Base-by-base conservation (phyloP, 2,329 filamentous ascomycete genomes). In the Aspergillus quadrilineatus region DNA sequence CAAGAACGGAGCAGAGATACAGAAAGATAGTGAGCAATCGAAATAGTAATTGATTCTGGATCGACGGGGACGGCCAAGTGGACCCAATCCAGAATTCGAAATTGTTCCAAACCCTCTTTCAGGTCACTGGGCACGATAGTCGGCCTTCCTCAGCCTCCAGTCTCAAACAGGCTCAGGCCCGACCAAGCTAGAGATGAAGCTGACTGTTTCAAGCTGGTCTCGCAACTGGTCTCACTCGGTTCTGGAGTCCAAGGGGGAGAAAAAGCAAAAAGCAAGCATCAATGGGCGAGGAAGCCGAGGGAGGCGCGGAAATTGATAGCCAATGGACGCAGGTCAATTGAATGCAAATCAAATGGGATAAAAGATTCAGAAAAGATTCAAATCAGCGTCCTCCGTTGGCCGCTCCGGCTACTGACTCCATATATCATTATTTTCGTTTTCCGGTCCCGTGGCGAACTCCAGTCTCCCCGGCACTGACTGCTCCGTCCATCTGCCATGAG, bases 291-390 rank as follows among this genome's bases (percentile, higher is more conserved):
- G 36, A 34, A 57, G 10, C 50, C 56, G 56, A 58, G 59, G 50
- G 56, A 58, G 53, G 56, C 59, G 59, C 59, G 50, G 42, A 50
- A 53, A 59, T 37, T 42, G 29, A 54, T 39, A 54, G 10, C 45
- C 43, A 45, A 32, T 45, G n/a, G 26, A n/a, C 8, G 26, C 26
- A 15, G 26, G 26, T 9, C 5, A 10, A 10, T 5, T 10, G 26
- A 43, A 43, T 43, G 42, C 34, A 53, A 53, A 53, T 50, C 50
- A 59, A 56, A 50, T 49, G 34, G 46, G 32, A 50, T 57, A 50
- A 51, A 54, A 41, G 54, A 60, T 12, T 37, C 34, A 37, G 5
- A 22, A 28, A 28, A 28, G 4, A 59, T 59, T 10, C 17, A 43
- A 26, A 15, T 26, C 41, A 17, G 9, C 34, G 14, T 14, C 6